Percentiles rank a stretch among this genome's conserved stretches.
Conservation (phyloP, 2,329 filamentous ascomycete genomes). For the Camptophora hylomeconis region DNA sequence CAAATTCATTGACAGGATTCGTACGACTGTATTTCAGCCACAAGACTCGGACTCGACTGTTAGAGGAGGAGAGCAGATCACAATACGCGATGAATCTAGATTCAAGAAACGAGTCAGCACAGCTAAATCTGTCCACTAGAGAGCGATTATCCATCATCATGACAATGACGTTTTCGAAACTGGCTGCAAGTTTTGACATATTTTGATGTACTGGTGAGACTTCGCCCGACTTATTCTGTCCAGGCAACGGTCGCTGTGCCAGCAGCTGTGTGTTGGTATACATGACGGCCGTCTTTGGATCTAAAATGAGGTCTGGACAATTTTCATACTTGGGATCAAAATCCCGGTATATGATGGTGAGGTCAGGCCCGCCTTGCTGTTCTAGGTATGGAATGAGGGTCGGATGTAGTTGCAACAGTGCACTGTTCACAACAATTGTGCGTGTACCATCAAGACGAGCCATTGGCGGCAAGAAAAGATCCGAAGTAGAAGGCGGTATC, state of each 20-base stretch:
- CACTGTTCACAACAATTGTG: slow-evolving; percentile 10
- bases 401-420: slow-evolving; percentile 7
- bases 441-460: slow-evolving; percentile 4
- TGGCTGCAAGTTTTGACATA: slow-evolving; percentile 38
- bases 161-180: slow-evolving; percentile 57
- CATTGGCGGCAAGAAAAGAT: neutral
- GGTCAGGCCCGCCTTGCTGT: slow-evolving; percentile 2
- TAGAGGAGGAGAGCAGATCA: neutral
- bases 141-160: too few relatives aligned
- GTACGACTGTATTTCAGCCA: neutral
- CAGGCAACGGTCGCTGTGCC: slow-evolving; percentile 58
- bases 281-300: slow-evolving; percentile 55
- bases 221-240: slow-evolving; percentile 30
- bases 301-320: slow-evolving; percentile 54
- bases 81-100: neutral
- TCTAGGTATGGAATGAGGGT: slow-evolving; percentile 9
- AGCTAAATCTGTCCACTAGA: too few relatives aligned
- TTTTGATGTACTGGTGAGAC: slow-evolving; percentile 40
- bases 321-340: slow-evolving; percentile 27
- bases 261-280: slow-evolving; percentile 58
- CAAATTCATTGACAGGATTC: neutral
- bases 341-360: slow-evolving; percentile 18
- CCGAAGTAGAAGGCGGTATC: too few relatives aligned
- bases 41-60: slow-evolving; percentile 1
- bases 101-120: slow-evolving; percentile 1